These are phyloP conservation scores for Globisporangium megalacanthum DNA, from an alignment of 352 stramenopile genomes.

Conservation along the genomic window DNA sequence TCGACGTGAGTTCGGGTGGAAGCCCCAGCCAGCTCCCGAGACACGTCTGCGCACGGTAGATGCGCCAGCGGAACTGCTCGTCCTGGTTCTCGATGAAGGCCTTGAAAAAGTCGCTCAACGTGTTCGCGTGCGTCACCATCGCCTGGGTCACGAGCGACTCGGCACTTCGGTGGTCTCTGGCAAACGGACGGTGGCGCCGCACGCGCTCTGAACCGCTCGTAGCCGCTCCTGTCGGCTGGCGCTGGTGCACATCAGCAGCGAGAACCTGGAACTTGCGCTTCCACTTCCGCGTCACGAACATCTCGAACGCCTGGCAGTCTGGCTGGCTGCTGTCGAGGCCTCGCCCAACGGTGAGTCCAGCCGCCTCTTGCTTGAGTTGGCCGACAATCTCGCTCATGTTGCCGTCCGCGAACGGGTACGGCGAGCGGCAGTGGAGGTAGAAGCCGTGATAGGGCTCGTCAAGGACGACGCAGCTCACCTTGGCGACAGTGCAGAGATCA, in stretches of 20 bases:
- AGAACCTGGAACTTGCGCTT: conserved; percentile 76
- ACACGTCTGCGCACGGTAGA: conserved; percentile 77
- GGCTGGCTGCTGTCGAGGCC: conserved; percentile 76
- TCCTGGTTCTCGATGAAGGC: conserved; percentile 82
- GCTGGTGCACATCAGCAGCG: conserved; percentile 27
- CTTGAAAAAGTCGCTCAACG: conserved; percentile 77
- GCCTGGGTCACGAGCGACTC: conserved; percentile 23
- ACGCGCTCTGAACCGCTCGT: conserved; percentile 7
- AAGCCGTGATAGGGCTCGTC: conserved; percentile 92
- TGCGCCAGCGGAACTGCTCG: conserved; percentile 66
- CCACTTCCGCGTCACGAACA: conserved; percentile 89
- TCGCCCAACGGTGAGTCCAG: conserved; percentile 76
- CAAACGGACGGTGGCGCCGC: conserved; percentile 12
- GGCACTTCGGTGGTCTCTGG: neutral
- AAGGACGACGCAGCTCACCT: conserved; percentile 89
- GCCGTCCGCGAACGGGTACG: conserved; percentile 90
- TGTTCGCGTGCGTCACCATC: conserved; percentile 45
- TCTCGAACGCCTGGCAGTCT: conserved; percentile 88
- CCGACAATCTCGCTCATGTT: conserved; percentile 90
- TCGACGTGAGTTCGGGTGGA: conserved; percentile 64
- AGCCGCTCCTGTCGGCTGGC: neutral
- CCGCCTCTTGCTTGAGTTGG: conserved; percentile 89
- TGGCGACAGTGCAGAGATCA: conserved; percentile 93
- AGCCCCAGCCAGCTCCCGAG: conserved; percentile 62
- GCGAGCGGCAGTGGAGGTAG: conserved; percentile 93